Percentiles rank a stretch among this genome's conserved stretches.
Conservation (phyloP, 441 rosid species). For the Euphorbia corollata region DNA sequence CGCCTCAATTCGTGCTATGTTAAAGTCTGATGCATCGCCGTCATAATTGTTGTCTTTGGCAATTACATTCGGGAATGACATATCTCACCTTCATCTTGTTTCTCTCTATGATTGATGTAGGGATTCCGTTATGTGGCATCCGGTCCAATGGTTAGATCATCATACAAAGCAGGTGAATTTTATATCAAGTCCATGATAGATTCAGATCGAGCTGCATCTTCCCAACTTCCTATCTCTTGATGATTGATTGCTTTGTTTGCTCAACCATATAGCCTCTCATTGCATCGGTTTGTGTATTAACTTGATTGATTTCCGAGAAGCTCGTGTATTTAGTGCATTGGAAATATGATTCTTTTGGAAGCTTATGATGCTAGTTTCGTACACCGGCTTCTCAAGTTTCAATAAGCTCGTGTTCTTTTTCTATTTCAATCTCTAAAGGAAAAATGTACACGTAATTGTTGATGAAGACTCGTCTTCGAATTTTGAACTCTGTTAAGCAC, state of each 20-base stretch:
- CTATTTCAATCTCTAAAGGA: too few relatives aligned
- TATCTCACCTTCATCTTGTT: background rate
- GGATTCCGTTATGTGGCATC: constrained; percentile 94
- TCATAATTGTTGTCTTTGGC: background rate
- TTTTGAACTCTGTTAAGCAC: too few relatives aligned
- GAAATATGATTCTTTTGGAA: constrained; percentile 1
- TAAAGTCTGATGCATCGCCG: too few relatives aligned
- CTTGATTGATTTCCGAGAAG: background rate
- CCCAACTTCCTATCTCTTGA: constrained; percentile 30
- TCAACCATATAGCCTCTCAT: background rate
- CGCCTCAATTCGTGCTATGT: too few relatives aligned
- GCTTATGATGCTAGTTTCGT: background rate
- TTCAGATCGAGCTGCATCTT: constrained; percentile 61
- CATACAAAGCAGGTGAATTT: constrained; percentile 98
- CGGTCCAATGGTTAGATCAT: constrained; percentile 98
- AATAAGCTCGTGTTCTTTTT: background rate
- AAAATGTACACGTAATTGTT: too few relatives aligned
- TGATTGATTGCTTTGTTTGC: background rate
- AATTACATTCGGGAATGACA: too few relatives aligned
- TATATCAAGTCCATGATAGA: constrained; percentile 97
- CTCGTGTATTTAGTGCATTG: background rate
- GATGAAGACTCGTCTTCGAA: too few relatives aligned
- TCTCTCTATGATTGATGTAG: constrained; percentile 30
- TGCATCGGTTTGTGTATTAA: background rate
- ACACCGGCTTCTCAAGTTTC: background rate